Evolutionary conservation across 23 red algal genomes (phyloP).

Genomic region (Rhodosorus marinus): DNA sequence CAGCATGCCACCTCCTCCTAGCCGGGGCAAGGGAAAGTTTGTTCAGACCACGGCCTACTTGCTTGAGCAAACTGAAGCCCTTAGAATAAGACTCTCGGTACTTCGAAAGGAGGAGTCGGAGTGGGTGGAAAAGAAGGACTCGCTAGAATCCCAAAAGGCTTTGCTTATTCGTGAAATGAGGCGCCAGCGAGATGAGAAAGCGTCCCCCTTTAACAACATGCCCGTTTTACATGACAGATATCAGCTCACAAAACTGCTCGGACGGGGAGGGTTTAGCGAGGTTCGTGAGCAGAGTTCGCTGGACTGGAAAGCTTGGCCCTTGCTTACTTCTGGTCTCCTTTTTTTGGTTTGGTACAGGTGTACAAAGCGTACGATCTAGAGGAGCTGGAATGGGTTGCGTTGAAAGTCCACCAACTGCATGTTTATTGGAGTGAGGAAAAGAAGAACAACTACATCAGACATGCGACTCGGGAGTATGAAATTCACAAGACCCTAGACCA

Average conservation of each 20-base stretch:
- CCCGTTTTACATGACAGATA: slow-evolving; percentile 45
- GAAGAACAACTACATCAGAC: slow-evolving; percentile 87
- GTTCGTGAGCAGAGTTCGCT: not conserved
- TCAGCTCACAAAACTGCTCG: slow-evolving; percentile 57
- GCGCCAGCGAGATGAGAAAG: slow-evolving; percentile 54
- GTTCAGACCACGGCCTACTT: slow-evolving; percentile 3
- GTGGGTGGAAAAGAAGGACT: slow-evolving; percentile 9
- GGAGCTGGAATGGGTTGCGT: slow-evolving; percentile 32
- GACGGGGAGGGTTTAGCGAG: slow-evolving; percentile 83
- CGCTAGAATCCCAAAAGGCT: slow-evolving; percentile 25
- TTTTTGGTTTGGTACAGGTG: too few relatives aligned
- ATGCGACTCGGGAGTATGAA: slow-evolving; percentile 77
- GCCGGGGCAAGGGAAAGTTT: too few relatives aligned
- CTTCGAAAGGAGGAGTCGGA: slow-evolving; percentile 30
- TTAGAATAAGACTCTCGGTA: slow-evolving; percentile 15
- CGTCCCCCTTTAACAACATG: slow-evolving; percentile 43
- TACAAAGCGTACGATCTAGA: slow-evolving; percentile 74
- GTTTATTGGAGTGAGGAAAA: slow-evolving; percentile 78
- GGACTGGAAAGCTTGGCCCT: not conserved
- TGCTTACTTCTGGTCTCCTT: not conserved
- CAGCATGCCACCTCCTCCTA: too few relatives aligned
- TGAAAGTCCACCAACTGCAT: slow-evolving; percentile 90
- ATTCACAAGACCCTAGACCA: slow-evolving; percentile 89
- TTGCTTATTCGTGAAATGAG: slow-evolving; percentile 60
- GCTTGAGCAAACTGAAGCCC: slow-evolving; percentile 53